Evolutionary conservation across 352 stramenopile genomes (phyloP), one percentile per base, ranked within the genome.

Genomic region (Phytophthora citricola): DNA sequence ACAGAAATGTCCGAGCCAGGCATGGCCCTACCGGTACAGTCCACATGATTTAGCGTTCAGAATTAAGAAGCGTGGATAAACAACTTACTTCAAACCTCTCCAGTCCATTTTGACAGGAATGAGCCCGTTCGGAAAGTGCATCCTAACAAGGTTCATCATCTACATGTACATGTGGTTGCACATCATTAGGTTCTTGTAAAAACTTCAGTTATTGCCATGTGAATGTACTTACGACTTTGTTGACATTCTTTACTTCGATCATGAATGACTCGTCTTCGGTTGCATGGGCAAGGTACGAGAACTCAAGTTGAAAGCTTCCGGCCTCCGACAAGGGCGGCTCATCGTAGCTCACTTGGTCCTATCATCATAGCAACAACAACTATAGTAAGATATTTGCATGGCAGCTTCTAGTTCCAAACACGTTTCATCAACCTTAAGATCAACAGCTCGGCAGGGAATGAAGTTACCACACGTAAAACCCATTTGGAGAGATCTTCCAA

Each of bases 281-380:
- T 2, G 73, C 48, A 9, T 78, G 55, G 6, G 70, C 50, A 1
- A 93, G 51, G 41, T 86, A 91, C 22, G 53, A 53, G 54, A 91
- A 92, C 53, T 93, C 85, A 15, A 93, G 73, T 48, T 90, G 81
- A 58, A 93, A 89, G 0, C 71, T 88, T 11, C 59, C 66, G 5
- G 74, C 73, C 36, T 90, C 83, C 0, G 84, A 75, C 20, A 92
- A 58, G 5, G 67, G 71, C 7, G 77, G 74, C 14, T 63, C 63
- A 3, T 39, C 39, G n/a, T 51, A 50, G 20, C 56, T 65, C 5
- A 36, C 1, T 12, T 62, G 17, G 7, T 20, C 34, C 71, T 80
- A 36, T 36, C 31, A 36, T 34, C 29, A 40, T n/a, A 26, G 17
- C 17, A 53, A 27, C 24, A 71, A 17, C 44, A 60, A 56, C 17